phyloP scores from a whole-genome alignment of 202 grass and related monocot genomes.

The Alloteropsis angusta region DNA sequence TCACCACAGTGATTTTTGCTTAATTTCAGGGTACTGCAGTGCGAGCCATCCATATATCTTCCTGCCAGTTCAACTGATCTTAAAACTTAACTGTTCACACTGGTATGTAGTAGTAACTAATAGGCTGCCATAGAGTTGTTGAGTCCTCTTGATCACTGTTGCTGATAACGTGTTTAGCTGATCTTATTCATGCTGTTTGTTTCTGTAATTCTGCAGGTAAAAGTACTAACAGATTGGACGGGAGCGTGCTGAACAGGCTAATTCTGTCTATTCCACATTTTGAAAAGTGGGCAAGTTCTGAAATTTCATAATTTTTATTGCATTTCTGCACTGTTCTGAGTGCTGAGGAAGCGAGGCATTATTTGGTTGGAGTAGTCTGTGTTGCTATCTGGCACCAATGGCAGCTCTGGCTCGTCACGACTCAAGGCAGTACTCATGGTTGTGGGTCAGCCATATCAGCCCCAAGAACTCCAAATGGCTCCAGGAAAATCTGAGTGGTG shows the following conservation, averaged over 20 bases:
- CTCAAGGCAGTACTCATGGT: slow-evolving; percentile 67
- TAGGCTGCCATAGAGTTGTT: neutral
- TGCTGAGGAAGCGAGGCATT: neutral
- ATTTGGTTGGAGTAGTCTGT: neutral
- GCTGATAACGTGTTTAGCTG: neutral
- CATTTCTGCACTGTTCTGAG: neutral
- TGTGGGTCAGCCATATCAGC: slow-evolving; percentile 84
- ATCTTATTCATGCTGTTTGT: neutral
- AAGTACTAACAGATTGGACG: neutral
- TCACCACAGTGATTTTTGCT: neutral
- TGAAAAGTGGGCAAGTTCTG: slow-evolving; percentile 7
- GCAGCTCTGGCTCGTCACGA: slow-evolving; percentile 49
- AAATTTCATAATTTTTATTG: neutral
- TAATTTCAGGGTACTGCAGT: neutral
- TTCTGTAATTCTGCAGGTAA: slow-evolving; percentile 17
- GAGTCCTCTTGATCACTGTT: neutral
- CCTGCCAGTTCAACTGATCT: neutral
- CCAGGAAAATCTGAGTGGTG: slow-evolving; percentile 83
- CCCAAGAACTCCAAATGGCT: slow-evolving; percentile 99
- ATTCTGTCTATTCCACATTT: neutral
- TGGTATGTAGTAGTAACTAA: slow-evolving; percentile 20
- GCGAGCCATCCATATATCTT: neutral
- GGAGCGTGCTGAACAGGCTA: neutral
- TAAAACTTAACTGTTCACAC: neutral
- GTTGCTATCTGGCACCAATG: slow-evolving; percentile 47